Conservation (phyloP, 2,329 filamentous ascomycete genomes). For the Aspergillus latus region DNA sequence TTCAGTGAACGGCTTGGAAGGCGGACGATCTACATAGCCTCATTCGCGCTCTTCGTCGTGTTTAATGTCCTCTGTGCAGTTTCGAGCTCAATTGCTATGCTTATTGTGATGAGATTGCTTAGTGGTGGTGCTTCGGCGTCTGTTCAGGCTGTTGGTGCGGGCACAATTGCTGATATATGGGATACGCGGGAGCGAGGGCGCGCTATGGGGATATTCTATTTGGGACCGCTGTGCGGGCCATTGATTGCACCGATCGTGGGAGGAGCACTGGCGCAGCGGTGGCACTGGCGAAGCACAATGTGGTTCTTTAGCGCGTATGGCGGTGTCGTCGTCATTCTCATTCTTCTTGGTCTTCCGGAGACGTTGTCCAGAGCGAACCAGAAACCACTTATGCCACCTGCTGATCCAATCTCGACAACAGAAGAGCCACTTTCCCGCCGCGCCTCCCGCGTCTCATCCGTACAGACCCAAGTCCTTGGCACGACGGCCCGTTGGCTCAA, state of each 20-base stretch:
- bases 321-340: conserved; percentile 42
- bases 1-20: conserved; percentile 72
- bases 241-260: conserved; percentile 75
- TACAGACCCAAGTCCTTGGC: conserved; percentile 55
- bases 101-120: conserved; percentile 73
- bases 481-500: conserved; percentile 55
- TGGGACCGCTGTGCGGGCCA: conserved; percentile 74
- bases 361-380: conserved; percentile 36
- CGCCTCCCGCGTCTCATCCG: background rate
- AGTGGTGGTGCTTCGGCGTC: conserved; percentile 75
- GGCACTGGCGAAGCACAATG: conserved; percentile 74
- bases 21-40: conserved; percentile 74
- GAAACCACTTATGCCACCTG: conserved; percentile 31
- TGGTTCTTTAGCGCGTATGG: conserved; percentile 77
- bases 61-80: conserved; percentile 70
- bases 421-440: conserved; percentile 12
- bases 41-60: conserved; percentile 69
- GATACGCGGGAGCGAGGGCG: conserved; percentile 68
- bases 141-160: conserved; percentile 79
- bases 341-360: conserved; percentile 48
- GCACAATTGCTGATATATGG: conserved; percentile 81
- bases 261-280: conserved; percentile 65
- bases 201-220: conserved; percentile 82
- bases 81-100: conserved; percentile 69
- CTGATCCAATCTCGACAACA: conserved; percentile 16